Evolutionary conservation across 2,329 filamentous ascomycete genomes (phyloP).

Genomic region (Beauveria rudraprayagi): DNA sequence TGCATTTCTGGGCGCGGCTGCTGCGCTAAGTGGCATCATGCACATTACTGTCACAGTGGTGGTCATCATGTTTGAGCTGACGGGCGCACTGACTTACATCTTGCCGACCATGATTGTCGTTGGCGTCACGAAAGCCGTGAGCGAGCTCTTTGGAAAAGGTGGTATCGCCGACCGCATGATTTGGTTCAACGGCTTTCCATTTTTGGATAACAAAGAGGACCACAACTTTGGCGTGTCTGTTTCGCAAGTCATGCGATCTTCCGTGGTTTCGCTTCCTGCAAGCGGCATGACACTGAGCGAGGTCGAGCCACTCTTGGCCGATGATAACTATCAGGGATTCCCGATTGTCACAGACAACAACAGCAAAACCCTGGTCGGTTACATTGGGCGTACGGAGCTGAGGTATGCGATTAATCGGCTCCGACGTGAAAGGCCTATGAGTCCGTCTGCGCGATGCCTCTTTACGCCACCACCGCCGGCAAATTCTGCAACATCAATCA

Average conservation of each 20-base stretch:
- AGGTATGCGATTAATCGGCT: slow-evolving; percentile 82
- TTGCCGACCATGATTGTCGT: slow-evolving; percentile 98
- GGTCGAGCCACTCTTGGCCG: slow-evolving; percentile 65
- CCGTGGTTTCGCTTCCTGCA: slow-evolving; percentile 65
- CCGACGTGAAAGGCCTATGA: slow-evolving; percentile 60
- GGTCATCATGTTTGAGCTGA: slow-evolving; percentile 99
- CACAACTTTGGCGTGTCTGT: slow-evolving; percentile 94
- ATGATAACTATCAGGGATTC: slow-evolving; percentile 85
- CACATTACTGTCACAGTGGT: slow-evolving; percentile 95
- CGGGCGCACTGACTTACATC: slow-evolving; percentile 94
- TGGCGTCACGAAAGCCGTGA: slow-evolving; percentile 88
- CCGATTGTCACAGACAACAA: slow-evolving; percentile 73
- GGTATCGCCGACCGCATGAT: slow-evolving; percentile 98
- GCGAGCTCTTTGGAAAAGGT: slow-evolving; percentile 85
- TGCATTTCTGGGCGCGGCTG: slow-evolving; percentile 86
- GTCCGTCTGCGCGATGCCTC: slow-evolving; percentile 60
- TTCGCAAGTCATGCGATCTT: slow-evolving; percentile 76
- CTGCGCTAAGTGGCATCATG: slow-evolving; percentile 93
- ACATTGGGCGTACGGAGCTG: slow-evolving; percentile 87
- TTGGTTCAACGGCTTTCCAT: slow-evolving; percentile 96
- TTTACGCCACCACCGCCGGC: slow-evolving; percentile 49
- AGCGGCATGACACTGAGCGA: slow-evolving; percentile 67
- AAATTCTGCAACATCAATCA: slow-evolving; percentile 28
- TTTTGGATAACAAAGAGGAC: slow-evolving; percentile 94
- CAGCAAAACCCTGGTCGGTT: slow-evolving; percentile 71